Evolutionary conservation across 371 early-diverging fungal species (phyloP), one percentile per base, ranked within the genome.

Genomic region (Apophysomyces ossiformis): DNA sequence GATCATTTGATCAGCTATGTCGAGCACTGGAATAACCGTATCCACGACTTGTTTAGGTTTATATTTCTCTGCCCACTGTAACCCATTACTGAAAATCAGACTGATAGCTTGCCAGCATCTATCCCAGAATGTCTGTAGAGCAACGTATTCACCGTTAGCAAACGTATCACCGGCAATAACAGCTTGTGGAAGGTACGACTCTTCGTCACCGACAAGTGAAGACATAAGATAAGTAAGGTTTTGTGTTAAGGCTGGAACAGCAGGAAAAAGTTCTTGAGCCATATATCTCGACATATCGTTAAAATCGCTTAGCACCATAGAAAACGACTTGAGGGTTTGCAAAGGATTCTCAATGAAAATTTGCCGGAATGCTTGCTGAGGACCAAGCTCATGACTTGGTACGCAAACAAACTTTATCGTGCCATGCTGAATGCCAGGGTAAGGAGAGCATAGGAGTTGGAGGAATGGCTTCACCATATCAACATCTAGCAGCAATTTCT

Each of bases 61-160:
- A 45, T 78, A 70, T 1, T 37, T 59, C 8, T 70, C 69, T 16
- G 83, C 80, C 83, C 83, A 82, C 18, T 59, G 44, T 1, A 73
- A 58, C 0, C 72, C 74, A 2, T 63, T 69, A 1, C 64, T 72
- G 18, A 78, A 66, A 0, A 76, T 65, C 26, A 68, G 60, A 16
- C 64, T 68, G 12, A 71, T 61, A 5, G 73, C 69, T 39, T 66
- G 63, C 83, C 83, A 82, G 15, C 69, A 67, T 0, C 60, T 61
- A 39, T 74, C 70, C 83, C 83, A 82, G 37, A 82, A 74, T 1
- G 64, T 64, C 3, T 67, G 61, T 7, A 77, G 39, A 3, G 50
- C 26, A 5, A 65, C 63, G n/a, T 75, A 70, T 11, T 78, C 75
- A 35, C 72, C 74, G 4, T 57, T 58, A 0, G 7, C 38, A 32